Evolutionary conservation across 2,329 filamentous ascomycete genomes (phyloP).

Genomic region (Stagonosporopsis tanaceti): DNA sequence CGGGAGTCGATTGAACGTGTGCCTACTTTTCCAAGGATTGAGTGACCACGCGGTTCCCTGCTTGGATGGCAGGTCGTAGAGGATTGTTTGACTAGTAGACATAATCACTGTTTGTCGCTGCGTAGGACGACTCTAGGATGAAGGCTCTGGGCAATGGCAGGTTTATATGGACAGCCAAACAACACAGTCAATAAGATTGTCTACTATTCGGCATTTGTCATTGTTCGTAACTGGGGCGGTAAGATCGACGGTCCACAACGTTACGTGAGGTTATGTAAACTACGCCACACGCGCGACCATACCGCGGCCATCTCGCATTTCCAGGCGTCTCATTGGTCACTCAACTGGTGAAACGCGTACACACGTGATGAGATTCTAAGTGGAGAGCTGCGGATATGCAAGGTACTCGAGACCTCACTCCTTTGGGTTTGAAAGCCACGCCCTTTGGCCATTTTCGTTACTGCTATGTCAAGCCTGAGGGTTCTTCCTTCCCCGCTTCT

Average conservation of each 20-base stretch:
- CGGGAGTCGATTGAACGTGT: no score
- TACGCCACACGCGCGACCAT: background rate
- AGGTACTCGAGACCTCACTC: background rate
- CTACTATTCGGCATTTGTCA: slow-evolving; percentile 2
- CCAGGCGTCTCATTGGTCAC: background rate
- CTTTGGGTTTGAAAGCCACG: background rate
- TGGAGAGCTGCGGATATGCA: background rate
- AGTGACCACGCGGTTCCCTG: slow-evolving; percentile 65
- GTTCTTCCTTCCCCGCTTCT: background rate
- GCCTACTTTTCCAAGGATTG: slow-evolving; percentile 75
- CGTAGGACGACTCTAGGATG: background rate
- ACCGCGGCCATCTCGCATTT: background rate
- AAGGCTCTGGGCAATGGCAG: background rate
- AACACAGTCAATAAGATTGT: background rate
- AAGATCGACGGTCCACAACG: slow-evolving; percentile 1
- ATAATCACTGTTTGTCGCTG: slow-evolving; percentile 10
- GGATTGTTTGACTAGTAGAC: slow-evolving; percentile 54
- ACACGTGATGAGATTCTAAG: background rate
- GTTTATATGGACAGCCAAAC: background rate
- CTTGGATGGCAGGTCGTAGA: slow-evolving; percentile 71
- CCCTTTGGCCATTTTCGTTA: background rate
- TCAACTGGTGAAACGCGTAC: background rate
- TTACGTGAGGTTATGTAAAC: slow-evolving; percentile 2
- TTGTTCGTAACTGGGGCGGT: slow-evolving; percentile 6
- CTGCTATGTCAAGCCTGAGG: background rate